Evolutionary conservation across 306 rosid genomes (phyloP), one percentile per base, ranked within the genome.

Genomic region (Ochetophila trinervis): DNA sequence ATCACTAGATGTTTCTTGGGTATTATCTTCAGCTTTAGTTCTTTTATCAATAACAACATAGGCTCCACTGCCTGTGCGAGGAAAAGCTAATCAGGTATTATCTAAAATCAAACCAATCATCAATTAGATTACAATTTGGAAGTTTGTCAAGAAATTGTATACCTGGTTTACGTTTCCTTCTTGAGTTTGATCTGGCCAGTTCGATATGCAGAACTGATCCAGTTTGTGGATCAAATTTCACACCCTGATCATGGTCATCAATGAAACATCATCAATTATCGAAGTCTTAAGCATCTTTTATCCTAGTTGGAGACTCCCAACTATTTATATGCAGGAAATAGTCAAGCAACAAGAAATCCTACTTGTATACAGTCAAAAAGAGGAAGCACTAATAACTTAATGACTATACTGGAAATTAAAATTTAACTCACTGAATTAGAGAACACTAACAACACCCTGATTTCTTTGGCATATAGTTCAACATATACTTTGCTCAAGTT

Each of bases 131-230:
- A 56, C 50, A 32, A 20, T 30, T 12, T 0, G 13, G 11, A 57
- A 56, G 24, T 20, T 74, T 22, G 9, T 59, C 45, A 47, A 1
- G 0, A 21, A 62, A 62, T 35, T 60, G 57, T 57, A 49, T 68
- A 89, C 98, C 98, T 78, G 92, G 89, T 71, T 86, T 89, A 23
- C 88, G 91, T 73, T 93, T 93, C 83, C 97, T 87, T 82, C 97
- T 82, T 22, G 98, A 93, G 77, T 93, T 93, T 65, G 98, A 87
- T 77, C 95, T 85, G 20, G 98, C 98, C 18, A 89, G 88, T 72
- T 93, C 98, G 45, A 93, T 79, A 68, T 89, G 96, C 73, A 93
- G 76, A 69, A 81, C 77, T 16, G 92, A 82, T 68, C 97, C 98
- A 63, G 82, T 36, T 84, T 93, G 98, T 62, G 97, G 98, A 72